Evolutionary conservation across 805 yeast species (phyloP).

Genomic region (Myxozyma neotropica): DNA sequence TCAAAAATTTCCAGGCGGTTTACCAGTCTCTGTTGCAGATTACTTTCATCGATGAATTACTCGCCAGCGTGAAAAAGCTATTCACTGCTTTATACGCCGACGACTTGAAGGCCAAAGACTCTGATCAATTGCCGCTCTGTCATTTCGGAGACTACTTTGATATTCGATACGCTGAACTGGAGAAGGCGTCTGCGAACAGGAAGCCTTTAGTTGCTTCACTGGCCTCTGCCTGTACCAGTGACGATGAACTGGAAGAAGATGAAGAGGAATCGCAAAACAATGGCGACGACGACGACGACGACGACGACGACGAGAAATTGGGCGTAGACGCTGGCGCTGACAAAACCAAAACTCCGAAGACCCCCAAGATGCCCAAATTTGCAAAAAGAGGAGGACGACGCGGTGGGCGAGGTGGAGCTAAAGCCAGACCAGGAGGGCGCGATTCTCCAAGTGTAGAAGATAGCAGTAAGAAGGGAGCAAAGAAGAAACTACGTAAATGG

Average conservation of each 20-base stretch:
- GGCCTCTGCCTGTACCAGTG: conserved; percentile 1
- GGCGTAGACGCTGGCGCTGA: neutral
- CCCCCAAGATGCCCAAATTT: neutral
- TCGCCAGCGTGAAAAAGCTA: conserved; percentile 41
- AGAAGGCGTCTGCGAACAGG: conserved; percentile 20
- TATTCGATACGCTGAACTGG: conserved; percentile 40
- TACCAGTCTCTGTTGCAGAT: conserved; percentile 44
- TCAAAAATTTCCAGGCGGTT: conserved; percentile 36
- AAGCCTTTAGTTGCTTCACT: neutral
- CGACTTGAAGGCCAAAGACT: conserved; percentile 24
- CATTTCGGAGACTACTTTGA: conserved; percentile 42
- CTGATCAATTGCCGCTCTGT: conserved; percentile 22
- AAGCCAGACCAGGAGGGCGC: neutral
- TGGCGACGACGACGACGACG: neutral
- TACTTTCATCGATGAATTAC: conserved; percentile 41
- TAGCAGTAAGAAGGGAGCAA: conserved; percentile 34
- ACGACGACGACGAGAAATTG: neutral
- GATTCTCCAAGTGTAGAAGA: neutral
- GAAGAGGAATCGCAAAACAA: conserved; percentile 4
- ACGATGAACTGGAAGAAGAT: conserved; percentile 10
- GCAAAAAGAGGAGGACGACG: conserved; percentile 23
- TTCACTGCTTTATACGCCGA: conserved; percentile 39
- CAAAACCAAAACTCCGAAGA: neutral
- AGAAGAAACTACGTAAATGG: conserved; percentile 63
- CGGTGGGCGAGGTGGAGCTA: conserved; percentile 5